Base-by-base conservation (phyloP, 306 rosid genomes). In the Begonia fuchsioides region DNA sequence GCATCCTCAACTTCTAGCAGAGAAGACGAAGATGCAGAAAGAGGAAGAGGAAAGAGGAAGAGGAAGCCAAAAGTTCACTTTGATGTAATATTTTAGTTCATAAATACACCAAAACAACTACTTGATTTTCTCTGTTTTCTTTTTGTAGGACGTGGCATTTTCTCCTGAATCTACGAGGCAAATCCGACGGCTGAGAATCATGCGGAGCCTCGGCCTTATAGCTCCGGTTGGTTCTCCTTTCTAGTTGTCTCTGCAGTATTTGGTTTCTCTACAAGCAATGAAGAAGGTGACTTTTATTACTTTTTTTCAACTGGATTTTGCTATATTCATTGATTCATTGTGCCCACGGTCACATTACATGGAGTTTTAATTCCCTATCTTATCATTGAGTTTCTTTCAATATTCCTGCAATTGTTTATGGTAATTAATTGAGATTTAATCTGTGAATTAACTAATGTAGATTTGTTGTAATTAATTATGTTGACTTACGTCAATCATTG, bases 141-240 rank as follows among this genome's bases (percentile, higher is more conserved):
- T 67, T 58, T 65, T 55, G 43, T 56, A 83, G 87, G 94, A 79
- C 63, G 72, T 56, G 41, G 46, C 75, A 15, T 43, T 46, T 60
- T 61, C 77, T 51, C 49, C 53, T 44, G 76, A 68, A 62, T 50
- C 82, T 19, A 76, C 76, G 11, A 57, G 50, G 53, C 69, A 65
- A 58, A 53, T 58, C 60, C 80, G 94, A 3, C 70, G 76, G 61
- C 52, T 83, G 35, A 71, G 69, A 82, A 79, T 83, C 69, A 83
- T 83, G 94, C 82, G 88, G 43, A 60, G 66, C 64, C 76, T 83
- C 3, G 88, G 94, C 49, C 94, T 79, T 49, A 72, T 68, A 19
- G 74, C 82, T 56, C 94, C 94, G 5, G 41, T 66, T 58, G 88
- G 94, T 47, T 83, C 94, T 54, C 94, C 94, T 6, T 83, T 58